A percentile compares a stretch with the other conserved stretches of the same genome.
Conservation (phyloP, 1,284 basidiomycete species). For the Ceratobasidium sp. region DNA sequence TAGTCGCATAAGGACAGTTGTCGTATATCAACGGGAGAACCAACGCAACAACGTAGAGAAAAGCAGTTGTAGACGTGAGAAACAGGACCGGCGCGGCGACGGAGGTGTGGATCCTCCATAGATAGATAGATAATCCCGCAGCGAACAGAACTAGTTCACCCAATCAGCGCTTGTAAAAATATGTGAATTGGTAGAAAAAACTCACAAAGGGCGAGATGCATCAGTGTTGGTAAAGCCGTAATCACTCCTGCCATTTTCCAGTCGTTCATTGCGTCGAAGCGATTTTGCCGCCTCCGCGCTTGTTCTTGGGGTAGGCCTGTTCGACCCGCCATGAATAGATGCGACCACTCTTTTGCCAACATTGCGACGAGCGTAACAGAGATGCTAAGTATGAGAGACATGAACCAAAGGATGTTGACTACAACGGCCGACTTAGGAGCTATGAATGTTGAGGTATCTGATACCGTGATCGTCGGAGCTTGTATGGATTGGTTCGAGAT, state of each 20-base stretch:
- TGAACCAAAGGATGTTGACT: background rate
- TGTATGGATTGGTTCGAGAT: background rate
- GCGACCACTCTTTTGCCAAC: background rate
- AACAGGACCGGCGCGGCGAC: background rate
- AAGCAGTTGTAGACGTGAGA: background rate
- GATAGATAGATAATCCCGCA: background rate
- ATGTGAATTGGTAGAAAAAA: no score
- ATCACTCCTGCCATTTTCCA: no score
- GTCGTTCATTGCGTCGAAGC: background rate
- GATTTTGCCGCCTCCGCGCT: slow-evolving; percentile 11
- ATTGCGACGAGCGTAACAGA: background rate
- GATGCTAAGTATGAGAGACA: background rate
- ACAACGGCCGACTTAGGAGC: background rate
- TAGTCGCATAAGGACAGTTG: background rate
- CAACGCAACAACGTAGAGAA: background rate
- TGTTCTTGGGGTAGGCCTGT: background rate
- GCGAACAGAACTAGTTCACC: slow-evolving; percentile 6
- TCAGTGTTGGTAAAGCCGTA: no score
- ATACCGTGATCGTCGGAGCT: no score
- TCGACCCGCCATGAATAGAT: background rate
- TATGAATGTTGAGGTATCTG: background rate
- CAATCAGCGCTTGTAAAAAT: no score
- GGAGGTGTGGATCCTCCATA: background rate
- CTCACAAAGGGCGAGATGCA: no score
- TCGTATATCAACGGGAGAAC: background rate